Evolutionary conservation across 2,329 filamentous ascomycete genomes (phyloP).

Genomic region (Fusarium mexicanum): DNA sequence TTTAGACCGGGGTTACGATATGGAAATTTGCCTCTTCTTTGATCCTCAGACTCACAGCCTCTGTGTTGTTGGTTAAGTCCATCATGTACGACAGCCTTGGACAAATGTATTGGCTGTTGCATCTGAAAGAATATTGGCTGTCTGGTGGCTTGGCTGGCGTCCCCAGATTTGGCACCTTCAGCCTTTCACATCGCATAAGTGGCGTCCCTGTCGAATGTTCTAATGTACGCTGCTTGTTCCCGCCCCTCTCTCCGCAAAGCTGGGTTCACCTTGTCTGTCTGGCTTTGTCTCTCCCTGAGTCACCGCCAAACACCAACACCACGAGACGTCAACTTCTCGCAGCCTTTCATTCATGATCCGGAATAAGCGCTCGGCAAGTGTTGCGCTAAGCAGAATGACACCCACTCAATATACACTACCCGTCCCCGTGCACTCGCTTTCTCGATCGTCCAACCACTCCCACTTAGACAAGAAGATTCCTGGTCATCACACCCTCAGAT

Average conservation of each 20-base stretch:
- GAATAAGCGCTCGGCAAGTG: slow-evolving; percentile 35
- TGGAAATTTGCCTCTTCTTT: not conserved
- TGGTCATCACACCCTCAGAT: slow-evolving; percentile 37
- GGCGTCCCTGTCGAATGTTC: slow-evolving; percentile 34
- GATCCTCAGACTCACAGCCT: not conserved
- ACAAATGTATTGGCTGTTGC: slow-evolving; percentile 14
- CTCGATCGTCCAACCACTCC: slow-evolving; percentile 22
- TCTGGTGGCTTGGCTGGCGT: slow-evolving; percentile 35
- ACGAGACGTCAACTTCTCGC: slow-evolving; percentile 20
- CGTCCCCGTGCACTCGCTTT: slow-evolving; percentile 27
- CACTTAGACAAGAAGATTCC: slow-evolving; percentile 17
- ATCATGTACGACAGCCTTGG: slow-evolving; percentile 10
- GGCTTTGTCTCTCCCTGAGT: slow-evolving; percentile 19
- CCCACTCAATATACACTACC: slow-evolving; percentile 27
- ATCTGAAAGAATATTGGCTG: slow-evolving; percentile 8
- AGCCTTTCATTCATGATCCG: slow-evolving; percentile 6
- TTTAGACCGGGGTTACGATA: not conserved
- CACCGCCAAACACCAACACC: slow-evolving; percentile 11
- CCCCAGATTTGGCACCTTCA: slow-evolving; percentile 28
- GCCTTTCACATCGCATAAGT: slow-evolving; percentile 32
- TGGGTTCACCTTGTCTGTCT: slow-evolving; percentile 26
- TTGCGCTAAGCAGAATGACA: slow-evolving; percentile 31
- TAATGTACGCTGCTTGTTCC: slow-evolving; percentile 20
- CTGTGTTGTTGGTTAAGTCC: slow-evolving; percentile 1
- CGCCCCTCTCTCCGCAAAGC: slow-evolving; percentile 27